These are phyloP conservation scores for Ogataea salicorniae DNA, from an alignment of 805 yeast genomes.

Conservation along the genomic window DNA sequence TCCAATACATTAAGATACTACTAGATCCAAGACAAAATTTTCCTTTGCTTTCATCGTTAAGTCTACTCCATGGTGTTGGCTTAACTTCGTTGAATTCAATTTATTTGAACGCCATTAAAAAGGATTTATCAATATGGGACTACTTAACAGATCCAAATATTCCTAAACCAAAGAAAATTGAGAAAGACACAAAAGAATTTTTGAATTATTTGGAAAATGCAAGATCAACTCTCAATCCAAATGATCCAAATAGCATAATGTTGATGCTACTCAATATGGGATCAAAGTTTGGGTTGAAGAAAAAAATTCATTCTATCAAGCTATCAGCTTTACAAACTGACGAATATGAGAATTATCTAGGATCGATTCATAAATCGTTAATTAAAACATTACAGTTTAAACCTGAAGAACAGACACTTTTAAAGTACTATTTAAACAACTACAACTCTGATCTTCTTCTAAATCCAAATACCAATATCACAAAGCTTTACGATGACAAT, in stretches of 20 bases:
- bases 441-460: constrained; percentile 32
- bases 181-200: constrained; percentile 8
- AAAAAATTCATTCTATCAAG: constrained; percentile 19
- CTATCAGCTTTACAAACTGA: constrained; percentile 14
- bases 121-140: constrained; percentile 20
- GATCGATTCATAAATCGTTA: constrained; percentile 34
- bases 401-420: constrained; percentile 27
- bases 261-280: constrained; percentile 30
- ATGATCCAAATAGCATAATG: constrained; percentile 35
- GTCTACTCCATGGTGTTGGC: constrained; percentile 21
- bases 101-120: constrained; percentile 13
- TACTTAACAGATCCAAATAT: constrained; percentile 13
- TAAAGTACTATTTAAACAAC: constrained; percentile 37
- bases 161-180: constrained; percentile 7
- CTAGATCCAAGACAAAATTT: constrained; percentile 26
- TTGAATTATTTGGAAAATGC: constrained; percentile 14
- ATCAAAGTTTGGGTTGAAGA: constrained; percentile 31
- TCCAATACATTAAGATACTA: constrained; percentile 45
- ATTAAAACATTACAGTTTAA: constrained; percentile 12
- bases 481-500: constrained; percentile 24
- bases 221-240: constrained; percentile 20
- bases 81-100: constrained; percentile 14
- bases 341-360: constrained; percentile 29
- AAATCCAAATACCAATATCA: constrained; percentile 15
- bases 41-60: constrained; percentile 22